These are phyloP conservation scores for Alectoria sarmentosa DNA, from an alignment of 495 filamentous ascomycete species.

Conservation along the genomic window DNA sequence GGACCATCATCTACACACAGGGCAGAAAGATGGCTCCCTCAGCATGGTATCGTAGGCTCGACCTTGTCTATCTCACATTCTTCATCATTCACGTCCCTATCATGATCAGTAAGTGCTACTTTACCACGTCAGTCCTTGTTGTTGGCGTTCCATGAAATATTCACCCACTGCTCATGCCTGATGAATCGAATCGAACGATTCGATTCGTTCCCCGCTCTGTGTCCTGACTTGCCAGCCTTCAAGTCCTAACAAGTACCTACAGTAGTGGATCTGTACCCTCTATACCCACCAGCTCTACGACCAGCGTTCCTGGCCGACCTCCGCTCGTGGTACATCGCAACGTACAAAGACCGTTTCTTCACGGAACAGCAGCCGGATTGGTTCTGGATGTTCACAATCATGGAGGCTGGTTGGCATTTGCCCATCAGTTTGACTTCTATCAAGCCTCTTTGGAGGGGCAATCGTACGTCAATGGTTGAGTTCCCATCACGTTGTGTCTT, in stretches of 20 bases:
- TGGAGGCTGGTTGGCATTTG: conserved; percentile 15
- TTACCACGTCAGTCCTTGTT: neutral
- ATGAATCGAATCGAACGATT: too few relatives aligned
- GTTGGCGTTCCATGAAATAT: too few relatives aligned
- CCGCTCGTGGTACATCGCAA: conserved; percentile 24
- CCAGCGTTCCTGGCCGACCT: conserved; percentile 19
- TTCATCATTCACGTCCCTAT: conserved; percentile 27
- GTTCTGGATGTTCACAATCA: conserved; percentile 26
- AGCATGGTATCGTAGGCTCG: conserved; percentile 13
- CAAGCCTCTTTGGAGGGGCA: conserved; percentile 4
- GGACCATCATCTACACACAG: neutral
- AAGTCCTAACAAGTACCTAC: neutral
- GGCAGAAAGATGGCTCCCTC: neutral
- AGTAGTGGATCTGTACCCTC: conserved; percentile 25
- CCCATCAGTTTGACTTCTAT: conserved; percentile 9
- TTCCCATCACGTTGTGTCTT: neutral
- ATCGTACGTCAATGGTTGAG: neutral
- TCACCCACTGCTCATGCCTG: too few relatives aligned
- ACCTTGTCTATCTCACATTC: conserved; percentile 22
- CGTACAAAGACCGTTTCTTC: conserved; percentile 62
- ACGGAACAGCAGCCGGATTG: conserved; percentile 53
- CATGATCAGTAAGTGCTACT: conserved; percentile 20
- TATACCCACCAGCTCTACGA: conserved; percentile 21
- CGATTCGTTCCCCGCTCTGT: neutral
- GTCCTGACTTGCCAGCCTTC: neutral